A percentile compares a stretch with the other conserved stretches of the same genome.
Evolutionary conservation across 257 asterid species (phyloP).

Genomic region (Thymus mandschuricus): DNA sequence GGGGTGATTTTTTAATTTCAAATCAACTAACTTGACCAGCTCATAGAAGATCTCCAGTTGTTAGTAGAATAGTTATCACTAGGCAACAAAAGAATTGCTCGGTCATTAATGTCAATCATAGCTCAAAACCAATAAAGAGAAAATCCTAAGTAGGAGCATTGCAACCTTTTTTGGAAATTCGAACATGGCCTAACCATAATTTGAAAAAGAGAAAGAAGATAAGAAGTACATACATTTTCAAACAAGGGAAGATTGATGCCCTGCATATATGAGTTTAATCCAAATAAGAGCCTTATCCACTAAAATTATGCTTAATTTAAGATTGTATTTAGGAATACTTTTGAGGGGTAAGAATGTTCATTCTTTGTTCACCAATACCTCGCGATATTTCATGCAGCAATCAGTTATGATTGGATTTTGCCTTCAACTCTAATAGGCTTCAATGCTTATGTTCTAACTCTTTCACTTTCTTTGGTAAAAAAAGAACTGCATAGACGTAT

Average conservation of each 20-base stretch:
- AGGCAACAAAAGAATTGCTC: conserved; percentile 10
- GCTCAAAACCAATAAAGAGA: conserved; percentile 8
- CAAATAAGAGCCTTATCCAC: background rate
- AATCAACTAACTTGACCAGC: conserved; percentile 5
- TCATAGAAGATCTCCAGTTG: too few species aligned
- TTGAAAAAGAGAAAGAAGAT: too few species aligned
- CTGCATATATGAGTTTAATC: background rate
- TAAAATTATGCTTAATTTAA: background rate
- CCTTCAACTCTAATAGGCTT: conserved; percentile 1
- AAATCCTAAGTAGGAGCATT: background rate
- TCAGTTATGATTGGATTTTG: background rate
- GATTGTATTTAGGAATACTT: background rate
- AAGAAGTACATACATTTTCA: too few species aligned
- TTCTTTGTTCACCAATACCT: background rate
- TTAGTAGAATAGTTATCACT: background rate
- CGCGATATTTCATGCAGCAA: background rate
- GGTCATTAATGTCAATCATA: conserved; percentile 9
- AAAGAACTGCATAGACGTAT: background rate
- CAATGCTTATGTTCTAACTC: background rate
- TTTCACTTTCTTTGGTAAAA: background rate
- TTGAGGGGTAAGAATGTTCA: background rate
- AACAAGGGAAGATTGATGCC: background rate
- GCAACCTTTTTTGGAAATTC: background rate
- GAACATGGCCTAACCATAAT: conserved; percentile 13
- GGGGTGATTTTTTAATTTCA: background rate